These are phyloP conservation scores for Pseudogymnoascus sp. DNA, from an alignment of 2,329 filamentous ascomycete species.

Conservation along the genomic window DNA sequence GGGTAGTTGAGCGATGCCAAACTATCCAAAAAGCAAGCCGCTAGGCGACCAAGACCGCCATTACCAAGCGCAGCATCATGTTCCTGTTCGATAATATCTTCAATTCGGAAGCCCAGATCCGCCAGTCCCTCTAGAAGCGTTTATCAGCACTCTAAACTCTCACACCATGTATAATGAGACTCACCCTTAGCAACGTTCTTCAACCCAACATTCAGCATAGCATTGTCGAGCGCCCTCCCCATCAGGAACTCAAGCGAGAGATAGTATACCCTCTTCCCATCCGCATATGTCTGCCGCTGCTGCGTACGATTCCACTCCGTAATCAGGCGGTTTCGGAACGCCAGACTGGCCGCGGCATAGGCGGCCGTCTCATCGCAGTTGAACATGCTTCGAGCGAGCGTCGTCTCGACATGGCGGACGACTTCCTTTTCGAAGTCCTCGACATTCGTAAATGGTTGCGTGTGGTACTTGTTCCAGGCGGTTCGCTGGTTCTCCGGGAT, in stretches of 20 bases:
- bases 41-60: constrained; percentile 86
- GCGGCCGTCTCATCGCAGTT: constrained; percentile 95
- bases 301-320: constrained; percentile 98
- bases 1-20: constrained; percentile 90
- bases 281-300: constrained; percentile 83
- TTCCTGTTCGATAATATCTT: constrained; percentile 90
- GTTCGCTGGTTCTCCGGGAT: constrained; percentile 85
- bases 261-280: constrained; percentile 94
- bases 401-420: constrained; percentile 92
- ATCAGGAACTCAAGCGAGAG: constrained; percentile 96
- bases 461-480: constrained; percentile 61
- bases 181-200: constrained; percentile 76
- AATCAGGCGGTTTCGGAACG: constrained; percentile 86
- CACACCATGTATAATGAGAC: constrained; percentile 19
- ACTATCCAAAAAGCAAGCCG: constrained; percentile 95
- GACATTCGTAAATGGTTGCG: constrained; percentile 63
- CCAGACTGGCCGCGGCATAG: constrained; percentile 83
- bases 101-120: constrained; percentile 92
- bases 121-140: constrained; percentile 59
- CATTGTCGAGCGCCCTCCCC: constrained; percentile 94
- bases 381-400: constrained; percentile 88
- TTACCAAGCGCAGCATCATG: constrained; percentile 95
- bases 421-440: constrained; percentile 83
- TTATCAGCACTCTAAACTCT: background rate
- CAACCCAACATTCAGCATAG: constrained; percentile 89